A percentile compares a stretch with the other conserved stretches of the same genome.
Evolutionary conservation across 257 asterid species (phyloP).

Genomic region (Solanum bulbocastanum): DNA sequence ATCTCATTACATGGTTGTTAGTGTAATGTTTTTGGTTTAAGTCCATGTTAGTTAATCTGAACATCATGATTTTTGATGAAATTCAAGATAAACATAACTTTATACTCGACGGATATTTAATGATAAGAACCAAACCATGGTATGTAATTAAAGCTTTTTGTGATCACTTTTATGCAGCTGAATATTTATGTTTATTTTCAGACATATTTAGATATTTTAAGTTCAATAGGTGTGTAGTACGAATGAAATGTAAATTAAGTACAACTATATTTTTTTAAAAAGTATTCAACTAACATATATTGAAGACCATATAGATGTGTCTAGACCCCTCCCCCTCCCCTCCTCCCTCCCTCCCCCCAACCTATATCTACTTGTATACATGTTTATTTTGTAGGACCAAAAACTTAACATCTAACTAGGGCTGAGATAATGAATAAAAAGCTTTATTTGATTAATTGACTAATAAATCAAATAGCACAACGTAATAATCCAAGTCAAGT

Average conservation of each 20-base stretch:
- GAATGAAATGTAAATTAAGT: neutral
- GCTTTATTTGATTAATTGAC: neutral
- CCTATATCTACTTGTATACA: neutral
- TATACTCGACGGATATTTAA: neutral
- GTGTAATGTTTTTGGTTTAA: neutral
- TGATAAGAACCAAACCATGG: too few species aligned
- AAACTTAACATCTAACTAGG: neutral
- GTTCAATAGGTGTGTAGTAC: neutral
- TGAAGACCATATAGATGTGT: neutral
- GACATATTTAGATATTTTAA: neutral
- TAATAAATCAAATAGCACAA: neutral
- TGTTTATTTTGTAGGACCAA: neutral
- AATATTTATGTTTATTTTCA: neutral
- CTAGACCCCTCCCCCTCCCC: neutral
- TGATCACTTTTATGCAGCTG: neutral
- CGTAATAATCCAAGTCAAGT: neutral
- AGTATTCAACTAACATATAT: neutral
- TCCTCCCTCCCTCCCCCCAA: rapidly evolving
- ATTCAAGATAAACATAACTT: neutral
- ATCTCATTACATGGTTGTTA: neutral
- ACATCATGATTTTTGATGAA: neutral
- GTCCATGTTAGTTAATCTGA: neutral
- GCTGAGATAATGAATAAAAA: neutral
- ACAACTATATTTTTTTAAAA: neutral
- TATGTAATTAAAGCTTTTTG: too few species aligned